Evolutionary conservation across 2,329 filamentous ascomycete species (phyloP), one percentile per base, ranked within the genome.

Genomic region (Orbilia ellipsospora): DNA sequence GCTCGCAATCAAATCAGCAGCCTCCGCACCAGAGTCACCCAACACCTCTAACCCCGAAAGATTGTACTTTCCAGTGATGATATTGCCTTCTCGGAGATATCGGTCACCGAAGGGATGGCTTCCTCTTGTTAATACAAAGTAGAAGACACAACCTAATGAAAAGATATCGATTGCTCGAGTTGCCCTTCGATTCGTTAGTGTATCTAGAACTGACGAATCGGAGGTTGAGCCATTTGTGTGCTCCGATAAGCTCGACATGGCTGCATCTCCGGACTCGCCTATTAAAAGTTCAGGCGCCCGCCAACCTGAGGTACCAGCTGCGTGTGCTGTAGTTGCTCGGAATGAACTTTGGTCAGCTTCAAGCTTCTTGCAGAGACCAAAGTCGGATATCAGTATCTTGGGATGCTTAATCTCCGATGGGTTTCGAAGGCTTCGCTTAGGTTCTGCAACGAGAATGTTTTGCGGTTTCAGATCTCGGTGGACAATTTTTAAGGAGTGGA

Each of bases 121-220:
- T 15, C 95, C 95, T 77, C 93, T 92, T 0, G 94, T 97, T 73
- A 99, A 86, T n/a, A 98, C 94, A 82, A 97, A 99, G 84, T 94
- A 98, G 85, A 97, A 99, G n/a, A 99, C 93, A 63, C 97, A 90
- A 0, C 95, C 95, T 42, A 99, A 87, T 0, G 94, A 97, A 84
- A 99, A 99, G 26, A 99, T 97, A 81, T 99, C 95, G 76, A 98
- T 97, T 7, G 95, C 92, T 54, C 95, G 90, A 54, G 96, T 99
- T 5, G 96, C 94, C 61, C 95, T 91, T 73, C 93, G 90, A 78
- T 88, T 89, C 3, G 85, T 86, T 59, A 85, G 78, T 80, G 85
- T 83, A 85, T 87, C 81, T 18, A 88, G 84, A 16, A 88, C 87
- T 12, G 88, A 85, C 48, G 84, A 85, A 7, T 87, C 85, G 4